Base-by-base conservation (phyloP, 805 yeast species). In the Pachysolen tannophilus region DNA sequence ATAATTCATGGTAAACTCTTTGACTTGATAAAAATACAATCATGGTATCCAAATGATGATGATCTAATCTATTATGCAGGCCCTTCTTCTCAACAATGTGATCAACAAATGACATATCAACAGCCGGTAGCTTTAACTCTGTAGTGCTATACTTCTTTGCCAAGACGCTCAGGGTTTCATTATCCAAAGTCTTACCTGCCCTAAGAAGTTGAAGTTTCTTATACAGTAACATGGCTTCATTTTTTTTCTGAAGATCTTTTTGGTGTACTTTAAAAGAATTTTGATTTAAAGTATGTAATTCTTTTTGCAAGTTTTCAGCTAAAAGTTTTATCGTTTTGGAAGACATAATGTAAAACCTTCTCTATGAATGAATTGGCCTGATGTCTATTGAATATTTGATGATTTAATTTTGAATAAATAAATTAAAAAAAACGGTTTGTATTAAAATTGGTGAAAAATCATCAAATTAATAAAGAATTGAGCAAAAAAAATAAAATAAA, bases 1-100 rank as follows among this genome's bases (percentile, higher is more conserved):
- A 63, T 32, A 90, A 65, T 44, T 79, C 88, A 41, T 75, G 76
- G 58, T 86, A 90, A 9, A 67, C 74, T 43, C 92, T 66, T 56
- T 90, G 97, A 42, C 79, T 74, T 34, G 67, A 64, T 35, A 90
- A 60, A 51, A 75, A 90, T 8, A 67, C 60, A 4, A 72, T 61
- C 10, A 82, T 67, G 49, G 83, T 87, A n/a, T 53, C 45, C 31
- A 80, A 56, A 47, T 78, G 77, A 23, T 56, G 46, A 36, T 42
- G 41, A 38, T 38, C 43, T 9, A 46, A 43, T 8, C 43, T 38
- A 18, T 43, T 39, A 16, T 50, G 37, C 5, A 37, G 44, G 5
- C 49, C 50, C 15, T 45, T 46, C 10, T 30, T 35, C 6, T 14
- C 27, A 24, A 52, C 46, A 17, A 63, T 42, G 26, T 50, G 55